Base-by-base conservation (phyloP, 2,329 filamentous ascomycete genomes). In the Phaeosphaeria sp. region DNA sequence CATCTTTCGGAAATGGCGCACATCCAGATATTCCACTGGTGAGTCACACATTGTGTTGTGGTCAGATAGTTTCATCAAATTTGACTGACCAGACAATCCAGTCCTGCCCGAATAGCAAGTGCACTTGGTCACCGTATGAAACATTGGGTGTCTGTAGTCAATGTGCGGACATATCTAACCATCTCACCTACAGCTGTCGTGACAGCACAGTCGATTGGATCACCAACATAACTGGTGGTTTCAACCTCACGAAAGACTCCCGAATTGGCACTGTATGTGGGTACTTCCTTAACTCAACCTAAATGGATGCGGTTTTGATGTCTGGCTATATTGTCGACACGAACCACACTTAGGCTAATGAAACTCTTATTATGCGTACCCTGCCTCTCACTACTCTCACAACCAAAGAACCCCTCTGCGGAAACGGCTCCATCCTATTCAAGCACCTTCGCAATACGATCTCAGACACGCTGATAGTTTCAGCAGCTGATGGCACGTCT, bases 81-180 rank as follows among this genome's bases (percentile, higher is more conserved):
- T n/a, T n/a, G n/a, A 21, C 68, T 15, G 30, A 53, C 6, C 27
- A 55, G 25, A 13, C 27, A n/a, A 2, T 33, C n/a, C 2, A 4
- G 0, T 66, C 64, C 0, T 75, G 73, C 17, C 71, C 70, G 0
- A 71, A 60, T 0, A 71, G 65, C 6, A 74, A 73, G 7, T 75
- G 73, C 18, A 68, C 67, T 0, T 75, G 70, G 70, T 64, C 68
- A 1, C 7, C 1, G 0, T 74, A 74, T 27, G 59, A 74, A 0
- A 69, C 70, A 0, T 52, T 75, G 0, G 70, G 42, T 0, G 48
- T 75, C 0, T 75, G 71, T n/a, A 74, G 70, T 8, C 2, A 54
- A 2, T 75, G 72, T 18, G 49, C 21, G 0, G 67, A 72, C 0
- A 50, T 66, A 0, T 45, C 66, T 0, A 1, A 61, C 0, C 8